Base-by-base conservation (phyloP, 2,329 filamentous ascomycete species). In the Hypoxylon sp. region DNA sequence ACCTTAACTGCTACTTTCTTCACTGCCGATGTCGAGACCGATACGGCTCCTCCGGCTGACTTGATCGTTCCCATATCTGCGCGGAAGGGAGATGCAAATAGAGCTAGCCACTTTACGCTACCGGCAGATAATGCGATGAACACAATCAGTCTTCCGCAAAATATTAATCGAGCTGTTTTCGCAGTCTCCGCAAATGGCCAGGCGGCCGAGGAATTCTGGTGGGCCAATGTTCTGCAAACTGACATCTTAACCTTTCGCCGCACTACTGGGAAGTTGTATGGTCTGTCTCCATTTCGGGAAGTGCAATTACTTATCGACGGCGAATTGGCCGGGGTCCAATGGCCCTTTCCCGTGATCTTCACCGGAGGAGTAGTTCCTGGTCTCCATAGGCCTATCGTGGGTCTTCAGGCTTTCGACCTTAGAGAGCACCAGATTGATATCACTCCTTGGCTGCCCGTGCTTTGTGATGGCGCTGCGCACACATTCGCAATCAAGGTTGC, bases 181-280 rank as follows among this genome's bases (percentile, higher is more conserved):
- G 87, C 90, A 0, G 82, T 94, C 28, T 87, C 89, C 6, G 90
- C 91, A 15, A 91, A 87, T 66, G 92, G 91, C 0, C 92, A 94
- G 75, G 82, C 84, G 0, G 78, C 81, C 4, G 92, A 94, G 77
- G 92, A 94, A 74, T 94, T 94, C 71, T 94, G 91, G 91, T 94
- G 90, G 87, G 84, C 82, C 53, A 94, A 93, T 72, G 88, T 92
- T 0, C 83, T 90, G 4, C 82, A 87, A 24, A 84, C 84, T 3
- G 84, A 89, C 68, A 80, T 80, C 4, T 68, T 82, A 32, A 83
- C 83, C 4, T 93, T 93, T 72, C 79, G 82, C 15, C 74, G 77
- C 8, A 82, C 81, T 2, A 81, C 82, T 1, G 86, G 85, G 5
- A 77, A 78, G 2, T 78, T 92, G 0, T 85, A 85, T 37, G 91